Base-by-base conservation (phyloP, 2,329 filamentous ascomycete species). In the Didymellaceae sp. region DNA sequence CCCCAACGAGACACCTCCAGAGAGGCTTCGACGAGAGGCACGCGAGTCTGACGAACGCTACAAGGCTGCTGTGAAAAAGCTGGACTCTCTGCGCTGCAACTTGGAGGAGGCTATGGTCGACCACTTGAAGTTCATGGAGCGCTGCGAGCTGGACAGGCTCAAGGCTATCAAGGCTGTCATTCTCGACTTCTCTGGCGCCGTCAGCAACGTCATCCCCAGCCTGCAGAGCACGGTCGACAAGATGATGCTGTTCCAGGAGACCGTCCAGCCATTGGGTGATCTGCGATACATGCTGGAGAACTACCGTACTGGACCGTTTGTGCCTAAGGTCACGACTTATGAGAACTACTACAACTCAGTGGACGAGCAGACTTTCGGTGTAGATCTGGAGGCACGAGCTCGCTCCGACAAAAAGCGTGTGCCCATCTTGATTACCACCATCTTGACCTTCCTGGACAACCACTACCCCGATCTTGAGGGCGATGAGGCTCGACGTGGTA, bases 301-400 rank as follows among this genome's bases (percentile, higher is more conserved):
- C 71, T 99, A 99, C 76, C 88, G 92, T 57, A 99, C 94, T 6
- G 94, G 94, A 57, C 90, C 87, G 59, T 99, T 96, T 71, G 85
- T 91, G 42, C 94, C 94, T 7, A 92, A 85, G 66, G 93, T 97
- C 21, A 86, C 91, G 37, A 88, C 91, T 3, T 99, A 99, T 74
- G 94, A 99, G 77, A 99, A 97, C 74, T 99, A 99, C 77, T 99
- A 99, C 79, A 97, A 97, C 75, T 91, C 90, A 59, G 91, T 97
- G 18, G 94, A 97, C 72, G 92, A 97, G 70, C 92, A 97, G 81
- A 96, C 91, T 0, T 99, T 97, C 70, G 94, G 95, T 59, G 91
- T 99, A 46, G 95, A 99, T 68, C 84, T 99, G n/a, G 94, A 99
- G 76, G 91, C 93, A 28, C 83, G 94, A 61, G 94, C 94, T 35